Conservation (phyloP, 2,329 filamentous ascomycete genomes). For the Septoria petroselini region DNA sequence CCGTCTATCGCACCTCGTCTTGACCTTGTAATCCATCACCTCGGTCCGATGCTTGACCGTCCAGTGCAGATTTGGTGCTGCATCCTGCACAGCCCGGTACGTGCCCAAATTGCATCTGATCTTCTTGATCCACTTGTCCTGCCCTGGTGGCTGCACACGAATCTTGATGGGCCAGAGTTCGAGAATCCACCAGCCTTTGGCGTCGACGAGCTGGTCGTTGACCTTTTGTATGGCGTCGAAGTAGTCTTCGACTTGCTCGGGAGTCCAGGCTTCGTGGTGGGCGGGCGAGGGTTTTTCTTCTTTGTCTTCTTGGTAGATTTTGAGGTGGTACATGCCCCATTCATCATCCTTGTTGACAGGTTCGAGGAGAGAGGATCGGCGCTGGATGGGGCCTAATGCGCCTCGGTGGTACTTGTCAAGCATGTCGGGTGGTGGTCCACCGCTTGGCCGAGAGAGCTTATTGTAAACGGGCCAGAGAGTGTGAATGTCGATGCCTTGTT, state of each 20-base stretch:
- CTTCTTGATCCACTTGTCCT: slow-evolving; percentile 41
- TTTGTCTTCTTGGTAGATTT: slow-evolving; percentile 21
- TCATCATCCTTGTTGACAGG: slow-evolving; percentile 26
- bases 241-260: slow-evolving; percentile 45
- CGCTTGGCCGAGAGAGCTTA: slow-evolving; percentile 33
- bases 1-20: slow-evolving; percentile 33
- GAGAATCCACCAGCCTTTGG: slow-evolving; percentile 46
- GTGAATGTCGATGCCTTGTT: slow-evolving; percentile 44
- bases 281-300: slow-evolving; percentile 9
- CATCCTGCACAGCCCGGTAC: slow-evolving; percentile 40
- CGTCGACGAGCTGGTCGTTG: slow-evolving; percentile 42
- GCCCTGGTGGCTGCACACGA: slow-evolving; percentile 34
- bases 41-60: slow-evolving; percentile 42
- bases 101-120: slow-evolving; percentile 42
- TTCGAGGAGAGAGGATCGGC: slow-evolving; percentile 30
- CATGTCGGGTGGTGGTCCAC: slow-evolving; percentile 39
- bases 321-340: slow-evolving; percentile 28
- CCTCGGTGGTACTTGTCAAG: slow-evolving; percentile 40
- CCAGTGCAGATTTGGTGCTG: slow-evolving; percentile 45
- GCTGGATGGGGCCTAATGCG: slow-evolving; percentile 35
- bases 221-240: slow-evolving; percentile 44
- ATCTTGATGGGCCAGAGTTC: slow-evolving; percentile 47
- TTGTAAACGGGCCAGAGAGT: slow-evolving; percentile 43
- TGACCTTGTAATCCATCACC: slow-evolving; percentile 39
- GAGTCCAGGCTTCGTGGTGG: slow-evolving; percentile 32